Conservation (phyloP, 768 basidiomycete species). For the Psilocybe sp. region DNA sequence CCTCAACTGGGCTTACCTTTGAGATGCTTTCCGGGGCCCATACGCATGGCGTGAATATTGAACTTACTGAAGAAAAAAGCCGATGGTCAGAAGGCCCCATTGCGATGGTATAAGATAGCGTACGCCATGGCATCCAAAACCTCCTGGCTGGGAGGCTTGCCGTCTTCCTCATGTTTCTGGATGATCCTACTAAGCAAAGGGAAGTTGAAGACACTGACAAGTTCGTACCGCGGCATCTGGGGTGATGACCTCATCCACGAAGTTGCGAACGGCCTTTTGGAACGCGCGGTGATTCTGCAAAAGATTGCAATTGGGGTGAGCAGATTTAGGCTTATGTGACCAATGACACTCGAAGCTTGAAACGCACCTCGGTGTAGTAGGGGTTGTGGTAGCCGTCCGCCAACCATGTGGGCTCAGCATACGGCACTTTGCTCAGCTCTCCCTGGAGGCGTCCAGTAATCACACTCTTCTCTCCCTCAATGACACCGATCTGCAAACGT, state of each 20-base stretch:
- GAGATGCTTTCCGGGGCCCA: slow-evolving; percentile 91
- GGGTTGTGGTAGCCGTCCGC: slow-evolving; percentile 66
- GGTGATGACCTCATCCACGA: slow-evolving; percentile 68
- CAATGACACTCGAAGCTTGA: slow-evolving; percentile 26
- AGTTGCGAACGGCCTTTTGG: slow-evolving; percentile 63
- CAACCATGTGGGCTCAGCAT: slow-evolving; percentile 87
- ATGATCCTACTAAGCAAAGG: slow-evolving; percentile 29
- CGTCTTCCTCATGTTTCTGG: slow-evolving; percentile 79
- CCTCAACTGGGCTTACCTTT: slow-evolving; percentile 31
- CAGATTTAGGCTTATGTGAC: too few relatives aligned
- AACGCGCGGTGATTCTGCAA: slow-evolving; percentile 57
- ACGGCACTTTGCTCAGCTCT: slow-evolving; percentile 76
- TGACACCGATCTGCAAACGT: slow-evolving; percentile 71
- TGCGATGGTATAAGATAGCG: slow-evolving; percentile 15
- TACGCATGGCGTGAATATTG: slow-evolving; percentile 86
- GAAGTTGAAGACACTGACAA: background rate
- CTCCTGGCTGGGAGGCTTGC: slow-evolving; percentile 78
- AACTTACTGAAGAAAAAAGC: slow-evolving; percentile 39
- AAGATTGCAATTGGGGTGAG: slow-evolving; percentile 8
- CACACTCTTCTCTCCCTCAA: slow-evolving; percentile 64
- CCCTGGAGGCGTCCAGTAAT: slow-evolving; percentile 60
- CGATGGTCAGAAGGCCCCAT: background rate
- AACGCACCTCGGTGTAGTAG: slow-evolving; percentile 69
- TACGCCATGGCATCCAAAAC: slow-evolving; percentile 77
- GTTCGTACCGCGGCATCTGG: slow-evolving; percentile 46